Evolutionary conservation across 805 yeast species (phyloP).

Genomic region (Candida fluviatilis): DNA sequence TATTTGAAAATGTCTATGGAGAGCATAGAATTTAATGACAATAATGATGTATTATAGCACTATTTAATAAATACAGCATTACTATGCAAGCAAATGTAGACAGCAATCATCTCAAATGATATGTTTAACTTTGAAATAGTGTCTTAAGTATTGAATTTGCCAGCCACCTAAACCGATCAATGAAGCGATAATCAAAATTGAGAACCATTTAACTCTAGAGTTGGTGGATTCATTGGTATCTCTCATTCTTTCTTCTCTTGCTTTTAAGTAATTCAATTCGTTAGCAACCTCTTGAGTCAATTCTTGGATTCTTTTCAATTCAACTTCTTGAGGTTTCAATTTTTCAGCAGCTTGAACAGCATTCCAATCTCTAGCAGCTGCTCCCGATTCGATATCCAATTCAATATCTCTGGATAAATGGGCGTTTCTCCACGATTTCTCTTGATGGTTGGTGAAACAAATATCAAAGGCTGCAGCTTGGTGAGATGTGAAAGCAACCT

Average conservation of each 20-base stretch:
- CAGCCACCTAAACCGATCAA: conserved; percentile 80
- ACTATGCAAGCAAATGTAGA: neutral
- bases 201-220: conserved; percentile 85
- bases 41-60: neutral
- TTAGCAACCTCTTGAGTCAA: conserved; percentile 73
- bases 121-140: conserved; percentile 85
- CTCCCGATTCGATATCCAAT: conserved; percentile 90
- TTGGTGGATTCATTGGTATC: conserved; percentile 97
- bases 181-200: conserved; percentile 61
- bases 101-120: conserved; percentile 41
- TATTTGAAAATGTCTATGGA: conserved; percentile 3
- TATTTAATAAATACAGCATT: neutral
- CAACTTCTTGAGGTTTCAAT: conserved; percentile 88
- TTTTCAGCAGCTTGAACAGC: conserved; percentile 89
- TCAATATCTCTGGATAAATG: conserved; percentile 69
- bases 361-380: conserved; percentile 98
- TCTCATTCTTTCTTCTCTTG: conserved; percentile 88
- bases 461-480: conserved; percentile 83
- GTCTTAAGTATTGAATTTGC: conserved; percentile 90
- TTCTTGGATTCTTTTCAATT: conserved; percentile 82
- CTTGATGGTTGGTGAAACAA: conserved; percentile 71
- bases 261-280: conserved; percentile 79
- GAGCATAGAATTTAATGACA: neutral
- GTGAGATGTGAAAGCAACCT: conserved; percentile 82
- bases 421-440: conserved; percentile 27